Evolutionary conservation across 495 filamentous ascomycete genomes (phyloP).

Genomic region (Xylaria venustula): DNA sequence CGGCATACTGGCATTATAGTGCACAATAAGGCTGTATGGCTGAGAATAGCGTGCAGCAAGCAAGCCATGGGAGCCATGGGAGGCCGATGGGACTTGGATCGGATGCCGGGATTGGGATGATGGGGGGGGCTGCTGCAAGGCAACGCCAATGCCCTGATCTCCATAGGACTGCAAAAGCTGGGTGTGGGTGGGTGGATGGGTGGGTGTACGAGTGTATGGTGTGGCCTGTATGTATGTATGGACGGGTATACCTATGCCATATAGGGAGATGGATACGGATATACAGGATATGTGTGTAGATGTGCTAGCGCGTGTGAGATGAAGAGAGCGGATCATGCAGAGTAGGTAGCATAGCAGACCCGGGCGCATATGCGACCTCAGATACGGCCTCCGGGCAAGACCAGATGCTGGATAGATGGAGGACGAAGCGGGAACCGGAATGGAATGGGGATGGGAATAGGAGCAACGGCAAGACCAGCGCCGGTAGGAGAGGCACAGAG

Average conservation of each 20-base stretch:
- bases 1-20: not conserved
- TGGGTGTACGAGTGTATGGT: too few species aligned
- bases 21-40: conserved; percentile 10
- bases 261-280: not conserved
- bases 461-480: not conserved
- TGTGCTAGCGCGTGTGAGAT: conserved; percentile 8
- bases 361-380: conserved; percentile 17
- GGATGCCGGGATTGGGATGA: not conserved
- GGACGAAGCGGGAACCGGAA: too few species aligned
- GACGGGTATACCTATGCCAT: too few species aligned
- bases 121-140: not conserved
- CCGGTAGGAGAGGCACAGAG: too few species aligned
- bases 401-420: not conserved
- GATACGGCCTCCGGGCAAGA: conserved; percentile 7
- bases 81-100: conserved; percentile 1
- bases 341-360: not conserved
- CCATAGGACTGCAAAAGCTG: conserved; percentile 3
- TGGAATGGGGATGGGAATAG: too few species aligned
- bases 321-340: conserved; percentile 12
- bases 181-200: not conserved
- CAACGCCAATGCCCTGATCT: not conserved
- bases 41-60: conserved; percentile 1
- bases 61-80: too few species aligned
- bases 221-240: too few species aligned
- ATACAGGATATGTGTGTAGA: conserved; percentile 1